phyloP scores from a whole-genome alignment of 371 early-diverging fungal species.

The Mortierella sp. region DNA sequence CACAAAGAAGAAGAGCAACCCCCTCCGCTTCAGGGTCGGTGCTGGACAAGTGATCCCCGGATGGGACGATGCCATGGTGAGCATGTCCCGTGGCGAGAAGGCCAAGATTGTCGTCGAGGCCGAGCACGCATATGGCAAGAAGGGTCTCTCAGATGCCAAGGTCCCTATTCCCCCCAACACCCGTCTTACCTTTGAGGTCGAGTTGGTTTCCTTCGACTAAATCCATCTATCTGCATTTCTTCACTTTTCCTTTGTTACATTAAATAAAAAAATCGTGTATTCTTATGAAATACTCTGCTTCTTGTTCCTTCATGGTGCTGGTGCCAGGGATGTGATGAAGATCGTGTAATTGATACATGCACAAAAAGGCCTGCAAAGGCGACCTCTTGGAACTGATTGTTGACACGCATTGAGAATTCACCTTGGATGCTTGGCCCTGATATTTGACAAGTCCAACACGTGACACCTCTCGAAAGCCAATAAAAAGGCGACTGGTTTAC shows the following conservation, averaged over 20 bases:
- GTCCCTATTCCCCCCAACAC: slow-evolving; percentile 64
- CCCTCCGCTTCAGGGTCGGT: slow-evolving; percentile 72
- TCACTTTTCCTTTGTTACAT: neutral
- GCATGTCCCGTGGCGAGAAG: slow-evolving; percentile 71
- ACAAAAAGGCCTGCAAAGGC: neutral
- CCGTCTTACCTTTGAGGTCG: slow-evolving; percentile 66
- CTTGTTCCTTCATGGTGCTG: neutral
- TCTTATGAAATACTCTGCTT: neutral
- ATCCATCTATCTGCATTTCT: neutral
- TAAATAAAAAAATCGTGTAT: neutral
- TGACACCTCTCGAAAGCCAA: neutral
- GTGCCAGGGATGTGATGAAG: too few species aligned
- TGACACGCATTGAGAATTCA: too few species aligned
- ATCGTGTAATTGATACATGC: neutral
- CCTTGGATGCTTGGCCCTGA: too few species aligned
- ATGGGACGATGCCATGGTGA: slow-evolving; percentile 71
- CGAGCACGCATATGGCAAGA: slow-evolving; percentile 72
- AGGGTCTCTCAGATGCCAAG: slow-evolving; percentile 64
- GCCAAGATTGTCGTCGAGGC: slow-evolving; percentile 64
- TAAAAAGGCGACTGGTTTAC: too few species aligned
- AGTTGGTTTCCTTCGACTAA: slow-evolving; percentile 63
- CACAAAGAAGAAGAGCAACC: slow-evolving; percentile 67
- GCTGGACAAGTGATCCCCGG: slow-evolving; percentile 62
- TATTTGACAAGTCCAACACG: neutral
- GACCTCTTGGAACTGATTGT: too few species aligned